These are phyloP conservation scores for Acacia confusa DNA, from an alignment of 306 rosid genomes.

Conservation along the genomic window DNA sequence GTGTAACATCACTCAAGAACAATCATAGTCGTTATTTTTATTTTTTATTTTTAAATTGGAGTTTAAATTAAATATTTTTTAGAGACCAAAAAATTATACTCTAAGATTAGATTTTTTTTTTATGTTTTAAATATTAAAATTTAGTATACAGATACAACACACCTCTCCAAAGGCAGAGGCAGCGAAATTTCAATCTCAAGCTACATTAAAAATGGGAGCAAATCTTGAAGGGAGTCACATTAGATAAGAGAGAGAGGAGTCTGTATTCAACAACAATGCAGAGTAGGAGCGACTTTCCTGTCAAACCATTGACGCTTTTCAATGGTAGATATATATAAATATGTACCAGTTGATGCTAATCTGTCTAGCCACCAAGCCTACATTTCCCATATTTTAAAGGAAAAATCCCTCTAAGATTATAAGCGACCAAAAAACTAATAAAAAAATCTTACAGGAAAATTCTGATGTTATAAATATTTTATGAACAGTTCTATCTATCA, in stretches of 20 bases:
- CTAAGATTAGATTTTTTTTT: background rate
- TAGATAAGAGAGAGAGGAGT: no score
- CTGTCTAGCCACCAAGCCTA: background rate
- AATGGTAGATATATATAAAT: background rate
- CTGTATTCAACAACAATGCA: background rate
- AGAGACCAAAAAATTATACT: background rate
- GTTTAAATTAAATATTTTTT: background rate
- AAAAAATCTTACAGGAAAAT: no score
- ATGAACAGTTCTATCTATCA: no score
- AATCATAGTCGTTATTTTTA: background rate
- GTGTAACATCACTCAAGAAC: background rate
- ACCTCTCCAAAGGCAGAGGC: background rate
- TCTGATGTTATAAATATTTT: no score
- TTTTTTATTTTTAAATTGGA: no score
- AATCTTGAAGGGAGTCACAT: background rate
- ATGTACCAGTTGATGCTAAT: background rate
- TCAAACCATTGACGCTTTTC: slow-evolving; percentile 23
- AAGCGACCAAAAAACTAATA: no score
- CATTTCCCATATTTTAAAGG: background rate
- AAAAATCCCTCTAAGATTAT: no score
- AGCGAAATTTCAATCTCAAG: background rate
- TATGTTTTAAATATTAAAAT: no score
- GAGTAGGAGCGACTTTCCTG: background rate
- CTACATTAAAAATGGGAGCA: background rate
- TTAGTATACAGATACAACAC: no score